These are phyloP conservation scores for Solanum chacoense DNA, from an alignment of 305 asterid species.

Conservation along the genomic window DNA sequence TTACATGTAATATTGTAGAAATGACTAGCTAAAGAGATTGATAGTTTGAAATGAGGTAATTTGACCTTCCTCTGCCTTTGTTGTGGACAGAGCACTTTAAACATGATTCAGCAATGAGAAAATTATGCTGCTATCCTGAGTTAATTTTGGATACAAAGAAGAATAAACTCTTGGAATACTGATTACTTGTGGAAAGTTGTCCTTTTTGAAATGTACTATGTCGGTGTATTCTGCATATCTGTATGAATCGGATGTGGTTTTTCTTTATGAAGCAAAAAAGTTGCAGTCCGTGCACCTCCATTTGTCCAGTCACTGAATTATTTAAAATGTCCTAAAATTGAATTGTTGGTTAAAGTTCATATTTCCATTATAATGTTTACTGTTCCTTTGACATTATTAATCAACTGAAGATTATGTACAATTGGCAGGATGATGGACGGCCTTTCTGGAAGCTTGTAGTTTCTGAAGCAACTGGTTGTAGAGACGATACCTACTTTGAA, in stretches of 20 bases:
- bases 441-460: slow-evolving; percentile 92
- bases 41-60: neutral
- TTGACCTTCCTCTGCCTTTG: neutral
- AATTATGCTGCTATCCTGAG: neutral
- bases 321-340: neutral
- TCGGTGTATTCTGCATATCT: neutral
- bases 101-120: neutral
- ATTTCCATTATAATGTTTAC: neutral
- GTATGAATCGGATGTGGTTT: neutral
- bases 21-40: neutral
- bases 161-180: neutral
- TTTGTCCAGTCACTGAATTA: neutral
- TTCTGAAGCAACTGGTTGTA: slow-evolving; percentile 81
- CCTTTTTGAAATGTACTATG: neutral
- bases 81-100: neutral
- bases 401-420: neutral
- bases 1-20: neutral
- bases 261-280: neutral
- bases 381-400: neutral
- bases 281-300: neutral
- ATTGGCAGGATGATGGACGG: slow-evolving; percentile 73
- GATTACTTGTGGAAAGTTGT: neutral
- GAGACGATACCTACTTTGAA: slow-evolving; percentile 52
- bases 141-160: neutral
- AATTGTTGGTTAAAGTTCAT: neutral